Base-by-base conservation (phyloP, 2,329 filamentous ascomycete species). In the Talaromyces rugulosus region DNA sequence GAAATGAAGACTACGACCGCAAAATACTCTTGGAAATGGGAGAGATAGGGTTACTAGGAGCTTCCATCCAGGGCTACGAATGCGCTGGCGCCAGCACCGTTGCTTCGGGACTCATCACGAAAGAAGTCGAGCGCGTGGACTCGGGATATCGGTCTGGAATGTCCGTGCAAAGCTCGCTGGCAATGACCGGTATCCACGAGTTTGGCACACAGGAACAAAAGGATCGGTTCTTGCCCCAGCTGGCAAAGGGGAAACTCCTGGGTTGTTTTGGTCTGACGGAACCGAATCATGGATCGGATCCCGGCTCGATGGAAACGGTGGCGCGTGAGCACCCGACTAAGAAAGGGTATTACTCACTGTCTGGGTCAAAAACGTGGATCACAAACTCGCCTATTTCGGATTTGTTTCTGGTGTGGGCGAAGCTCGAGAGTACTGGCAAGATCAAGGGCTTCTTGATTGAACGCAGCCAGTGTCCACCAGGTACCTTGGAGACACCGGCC, bases 381-480 rank as follows among this genome's bases (percentile, higher is more conserved):
- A 96, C 92, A 14, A 96, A 96, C 77, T 94, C 90, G 7, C 92
- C 92, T 3, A 96, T 96, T 69, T 86, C 92, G 1, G 91, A 96
- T 69, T 83, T 96, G 2, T 78, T 96, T 58, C 78, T 96, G 66
- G 88, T 96, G 1, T 99, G 95, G 95, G 95, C 94, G 1, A 97
- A 96, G 80, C 79, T 96, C 55, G 87, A 95, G 66, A 89, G 90
- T 68, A 96, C 92, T 27, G 93, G 92, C 65, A 96, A 96, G 83
- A 98, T 99, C 67, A 86, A 91, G 55, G 95, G 95, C 0, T 99
- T 98, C 78, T 78, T 97, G 55, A 84, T 99, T 34, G 92, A 99
- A 77, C 85, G 94, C 67, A 86, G 87, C 68, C 84, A 91, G 68
- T 96, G 93, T 71, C 93, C 93, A 1, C 82, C 91, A 0, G 94